Conservation (phyloP, 1,284 basidiomycete species). For the Cutaneotrichosporon cyanovorans region DNA sequence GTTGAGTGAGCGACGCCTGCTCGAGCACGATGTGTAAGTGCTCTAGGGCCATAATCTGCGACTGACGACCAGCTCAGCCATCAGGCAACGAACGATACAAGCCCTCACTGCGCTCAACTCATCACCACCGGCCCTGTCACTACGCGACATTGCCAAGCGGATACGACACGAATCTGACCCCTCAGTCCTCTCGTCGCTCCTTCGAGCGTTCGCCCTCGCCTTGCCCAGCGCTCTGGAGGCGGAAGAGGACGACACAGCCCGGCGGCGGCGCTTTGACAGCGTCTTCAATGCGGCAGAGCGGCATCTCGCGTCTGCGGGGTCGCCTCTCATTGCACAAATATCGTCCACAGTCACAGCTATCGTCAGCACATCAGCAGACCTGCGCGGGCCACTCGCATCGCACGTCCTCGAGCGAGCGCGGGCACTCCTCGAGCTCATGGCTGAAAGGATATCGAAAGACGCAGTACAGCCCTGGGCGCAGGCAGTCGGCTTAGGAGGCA, state of each 20-base stretch:
- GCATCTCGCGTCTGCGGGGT: conserved; percentile 2
- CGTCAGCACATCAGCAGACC: not conserved
- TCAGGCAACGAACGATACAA: conserved; percentile 28
- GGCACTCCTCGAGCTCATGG: conserved; percentile 2
- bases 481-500: too few relatives aligned
- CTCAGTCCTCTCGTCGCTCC: conserved; percentile 9
- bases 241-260: conserved; percentile 6
- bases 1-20: conserved; percentile 20
- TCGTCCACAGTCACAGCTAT: conserved; percentile 4
- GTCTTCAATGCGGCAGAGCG: conserved; percentile 7
- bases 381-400: not conserved
- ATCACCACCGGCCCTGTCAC: not conserved
- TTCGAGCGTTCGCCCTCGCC: conserved; percentile 14
- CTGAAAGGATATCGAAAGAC: not conserved
- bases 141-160: conserved; percentile 4
- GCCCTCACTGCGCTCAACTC: conserved; percentile 22
- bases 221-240: conserved; percentile 6
- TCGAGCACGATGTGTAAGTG: conserved; percentile 30
- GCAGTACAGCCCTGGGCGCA: not conserved
- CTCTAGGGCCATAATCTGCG: not conserved
- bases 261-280: conserved; percentile 10
- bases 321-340: conserved; percentile 2
- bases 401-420: not conserved
- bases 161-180: conserved; percentile 21
- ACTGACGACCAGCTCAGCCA: conserved; percentile 17